These are phyloP conservation scores for Croton setiger DNA, from an alignment of 441 rosid species.

Conservation along the genomic window DNA sequence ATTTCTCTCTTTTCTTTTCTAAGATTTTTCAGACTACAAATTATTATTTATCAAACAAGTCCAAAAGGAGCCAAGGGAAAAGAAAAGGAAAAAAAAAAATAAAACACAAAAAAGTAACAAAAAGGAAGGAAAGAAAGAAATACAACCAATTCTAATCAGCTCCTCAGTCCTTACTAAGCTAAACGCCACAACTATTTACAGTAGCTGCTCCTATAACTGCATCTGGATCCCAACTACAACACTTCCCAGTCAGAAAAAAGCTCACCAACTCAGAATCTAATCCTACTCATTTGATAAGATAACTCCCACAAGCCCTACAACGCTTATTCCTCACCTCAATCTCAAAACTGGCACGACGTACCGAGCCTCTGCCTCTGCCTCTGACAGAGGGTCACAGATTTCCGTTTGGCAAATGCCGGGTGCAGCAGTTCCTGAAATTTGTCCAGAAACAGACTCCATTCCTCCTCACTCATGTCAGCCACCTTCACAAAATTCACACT, in stretches of 20 bases:
- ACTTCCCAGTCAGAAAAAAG: slow-evolving; percentile 19
- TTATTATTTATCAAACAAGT: slow-evolving; percentile 68
- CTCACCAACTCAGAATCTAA: slow-evolving; percentile 28
- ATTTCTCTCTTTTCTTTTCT: slow-evolving; percentile 12
- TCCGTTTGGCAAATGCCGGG: slow-evolving; percentile 69
- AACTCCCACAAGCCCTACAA: slow-evolving; percentile 30
- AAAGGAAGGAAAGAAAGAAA: slow-evolving; percentile 18
- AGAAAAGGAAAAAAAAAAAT: slow-evolving; percentile 6
- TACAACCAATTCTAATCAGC: slow-evolving; percentile 33
- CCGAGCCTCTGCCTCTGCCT: slow-evolving; percentile 95
- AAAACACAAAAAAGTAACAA: not conserved
- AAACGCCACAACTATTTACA: slow-evolving; percentile 50
- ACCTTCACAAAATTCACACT: slow-evolving; percentile 75
- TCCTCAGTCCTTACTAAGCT: slow-evolving; percentile 25
- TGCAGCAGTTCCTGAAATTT: slow-evolving; percentile 64
- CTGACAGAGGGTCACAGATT: slow-evolving; percentile 60
- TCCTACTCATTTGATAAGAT: slow-evolving; percentile 22
- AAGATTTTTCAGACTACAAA: slow-evolving; percentile 32
- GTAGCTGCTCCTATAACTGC: slow-evolving; percentile 18
- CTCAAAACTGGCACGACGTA: slow-evolving; percentile 97
- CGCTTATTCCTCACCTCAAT: slow-evolving; percentile 19
- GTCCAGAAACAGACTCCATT: slow-evolving; percentile 69
- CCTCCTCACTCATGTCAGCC: slow-evolving; percentile 78
- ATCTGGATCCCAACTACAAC: slow-evolving; percentile 25
- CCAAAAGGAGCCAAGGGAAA: slow-evolving; percentile 14